Conservation (phyloP, 805 yeast genomes). For the Hanseniaspora taiwanica region DNA sequence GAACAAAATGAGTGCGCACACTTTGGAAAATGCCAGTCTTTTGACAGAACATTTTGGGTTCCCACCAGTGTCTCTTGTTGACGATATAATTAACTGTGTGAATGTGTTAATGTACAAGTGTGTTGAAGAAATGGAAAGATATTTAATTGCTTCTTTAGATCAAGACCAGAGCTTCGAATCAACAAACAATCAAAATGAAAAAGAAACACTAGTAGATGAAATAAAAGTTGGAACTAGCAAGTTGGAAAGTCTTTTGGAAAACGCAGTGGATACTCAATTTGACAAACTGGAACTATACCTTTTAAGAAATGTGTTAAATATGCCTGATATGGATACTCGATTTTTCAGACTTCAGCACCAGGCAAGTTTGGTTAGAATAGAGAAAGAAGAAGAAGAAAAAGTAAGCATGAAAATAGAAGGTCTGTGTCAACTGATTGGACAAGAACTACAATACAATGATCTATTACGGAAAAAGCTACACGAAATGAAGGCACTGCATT, state of each 20-base stretch:
- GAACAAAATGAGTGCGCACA: conserved; percentile 26
- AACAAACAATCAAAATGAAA: too few relatives aligned
- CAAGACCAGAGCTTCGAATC: too few relatives aligned
- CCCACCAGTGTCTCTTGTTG: conserved; percentile 71
- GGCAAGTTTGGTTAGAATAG: conserved; percentile 29
- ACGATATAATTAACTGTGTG: conserved; percentile 79
- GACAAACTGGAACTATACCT: conserved; percentile 79
- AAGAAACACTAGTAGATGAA: too few relatives aligned
- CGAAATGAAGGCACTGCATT: conserved; percentile 10
- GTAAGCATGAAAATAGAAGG: conserved; percentile 10
- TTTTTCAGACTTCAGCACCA: conserved; percentile 61
- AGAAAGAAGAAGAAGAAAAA: conserved; percentile 7
- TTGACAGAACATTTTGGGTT: conserved; percentile 79
- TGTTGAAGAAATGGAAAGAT: conserved; percentile 62
- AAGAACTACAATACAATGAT: conserved; percentile 10
- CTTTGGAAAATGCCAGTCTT: conserved; percentile 31
- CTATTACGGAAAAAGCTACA: conserved; percentile 11
- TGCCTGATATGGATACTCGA: conserved; percentile 60
- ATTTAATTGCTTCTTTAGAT: too few relatives aligned
- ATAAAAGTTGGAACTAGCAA: conserved; percentile 69
- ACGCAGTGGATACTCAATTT: conserved; percentile 65
- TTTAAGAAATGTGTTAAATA: conserved; percentile 56
- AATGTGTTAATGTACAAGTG: conserved; percentile 76
- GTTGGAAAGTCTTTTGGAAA: conserved; percentile 62
- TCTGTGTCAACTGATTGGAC: conserved; percentile 10